Evolutionary conservation across 208 protist species (phyloP).

Genomic region (Crithidia thermophila): DNA sequence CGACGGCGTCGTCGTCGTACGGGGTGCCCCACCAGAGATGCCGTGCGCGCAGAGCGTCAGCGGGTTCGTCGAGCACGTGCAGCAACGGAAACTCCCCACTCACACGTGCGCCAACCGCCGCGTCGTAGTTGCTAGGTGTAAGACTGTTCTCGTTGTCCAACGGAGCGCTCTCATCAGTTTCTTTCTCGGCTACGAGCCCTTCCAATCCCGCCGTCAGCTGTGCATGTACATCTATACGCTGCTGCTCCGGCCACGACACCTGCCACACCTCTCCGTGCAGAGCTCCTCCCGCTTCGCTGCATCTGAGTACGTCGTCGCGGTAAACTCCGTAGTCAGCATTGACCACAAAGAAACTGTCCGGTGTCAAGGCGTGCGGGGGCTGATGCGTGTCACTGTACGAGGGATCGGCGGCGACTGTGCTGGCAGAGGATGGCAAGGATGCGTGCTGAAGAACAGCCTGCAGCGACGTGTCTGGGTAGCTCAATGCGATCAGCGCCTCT

Average conservation of each 20-base stretch:
- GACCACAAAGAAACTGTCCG: constrained; percentile 23
- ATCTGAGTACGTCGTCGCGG: constrained; percentile 13
- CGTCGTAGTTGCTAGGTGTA: too few relatives aligned
- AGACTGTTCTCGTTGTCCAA: too few relatives aligned
- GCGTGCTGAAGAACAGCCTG: constrained; percentile 1
- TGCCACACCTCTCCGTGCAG: constrained; percentile 24
- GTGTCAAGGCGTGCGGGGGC: constrained; percentile 13
- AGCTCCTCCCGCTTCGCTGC: not conserved
- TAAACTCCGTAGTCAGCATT: constrained; percentile 31
- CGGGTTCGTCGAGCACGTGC: constrained; percentile 2
- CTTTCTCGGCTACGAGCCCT: not conserved
- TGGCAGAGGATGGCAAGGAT: too few relatives aligned
- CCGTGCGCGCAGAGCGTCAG: constrained; percentile 17
- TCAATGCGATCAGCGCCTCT: constrained; percentile 11
- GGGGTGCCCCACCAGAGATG: constrained; percentile 41
- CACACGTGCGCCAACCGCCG: constrained; percentile 1
- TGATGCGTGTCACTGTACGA: not conserved
- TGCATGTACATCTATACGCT: not conserved
- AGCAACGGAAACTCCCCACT: constrained; percentile 18
- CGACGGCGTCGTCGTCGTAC: constrained; percentile 38
- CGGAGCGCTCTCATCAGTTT: too few relatives aligned
- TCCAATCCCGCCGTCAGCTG: not conserved
- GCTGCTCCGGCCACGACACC: constrained; percentile 11
- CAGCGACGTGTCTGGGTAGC: constrained; percentile 12
- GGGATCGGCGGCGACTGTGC: not conserved